Evolutionary conservation across 106 monocot species (phyloP).

Genomic region (Dioscorea zingiberensis): DNA sequence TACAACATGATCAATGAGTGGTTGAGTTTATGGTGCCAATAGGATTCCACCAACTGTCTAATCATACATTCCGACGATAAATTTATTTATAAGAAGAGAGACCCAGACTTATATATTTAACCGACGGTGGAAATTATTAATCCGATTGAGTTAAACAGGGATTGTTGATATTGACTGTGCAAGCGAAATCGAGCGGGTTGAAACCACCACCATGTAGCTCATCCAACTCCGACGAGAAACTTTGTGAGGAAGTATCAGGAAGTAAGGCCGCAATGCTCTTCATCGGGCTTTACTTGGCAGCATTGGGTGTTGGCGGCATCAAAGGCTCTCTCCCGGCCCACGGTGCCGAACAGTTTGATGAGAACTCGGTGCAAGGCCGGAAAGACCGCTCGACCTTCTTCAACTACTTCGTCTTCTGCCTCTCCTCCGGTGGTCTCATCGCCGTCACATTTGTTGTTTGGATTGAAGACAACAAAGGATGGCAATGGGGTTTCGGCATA

Average conservation of each 20-base stretch:
- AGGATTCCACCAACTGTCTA: too few species aligned
- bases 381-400: slow-evolving; percentile 72
- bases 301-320: slow-evolving; percentile 75
- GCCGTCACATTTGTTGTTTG: slow-evolving; percentile 86
- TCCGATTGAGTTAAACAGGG: slow-evolving; percentile 28
- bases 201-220: slow-evolving; percentile 48
- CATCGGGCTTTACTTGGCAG: slow-evolving; percentile 66
- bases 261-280: slow-evolving; percentile 59
- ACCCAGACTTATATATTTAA: too few species aligned
- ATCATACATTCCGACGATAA: too few species aligned
- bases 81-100: too few species aligned
- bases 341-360: slow-evolving; percentile 87
- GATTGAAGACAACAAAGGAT: slow-evolving; percentile 80
- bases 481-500: slow-evolving; percentile 85
- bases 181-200: slow-evolving; percentile 43
- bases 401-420: slow-evolving; percentile 90
- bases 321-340: slow-evolving; percentile 74
- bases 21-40: too few species aligned
- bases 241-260: slow-evolving; percentile 52
- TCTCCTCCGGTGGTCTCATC: slow-evolving; percentile 60
- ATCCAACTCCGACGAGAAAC: neutral
- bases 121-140: too few species aligned
- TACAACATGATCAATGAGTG: too few species aligned
- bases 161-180: slow-evolving; percentile 60
- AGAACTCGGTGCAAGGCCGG: slow-evolving; percentile 32